These are phyloP conservation scores for Suhomyces bribrorum DNA, from an alignment of 1,139 yeast species.

Conservation along the genomic window DNA sequence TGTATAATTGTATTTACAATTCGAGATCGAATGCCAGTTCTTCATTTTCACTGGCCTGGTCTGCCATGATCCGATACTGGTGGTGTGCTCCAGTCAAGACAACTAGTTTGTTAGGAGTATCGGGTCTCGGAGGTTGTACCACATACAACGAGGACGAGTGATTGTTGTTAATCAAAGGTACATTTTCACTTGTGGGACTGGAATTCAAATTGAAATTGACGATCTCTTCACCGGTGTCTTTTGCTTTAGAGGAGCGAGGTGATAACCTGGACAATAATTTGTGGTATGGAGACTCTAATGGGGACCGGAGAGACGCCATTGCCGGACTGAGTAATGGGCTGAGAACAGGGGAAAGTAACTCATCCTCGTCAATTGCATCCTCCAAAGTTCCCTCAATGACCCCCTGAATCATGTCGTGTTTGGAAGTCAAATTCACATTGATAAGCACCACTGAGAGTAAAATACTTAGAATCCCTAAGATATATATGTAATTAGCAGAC, in stretches of 20 bases:
- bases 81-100: slow-evolving; percentile 48
- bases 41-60: no score
- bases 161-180: slow-evolving; percentile 22
- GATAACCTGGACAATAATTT: slow-evolving; percentile 12
- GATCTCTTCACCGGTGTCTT: slow-evolving; percentile 5
- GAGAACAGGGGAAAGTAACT: slow-evolving; percentile 46
- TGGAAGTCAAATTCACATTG: slow-evolving; percentile 44
- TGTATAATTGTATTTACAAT: no score
- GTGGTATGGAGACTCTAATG: neutral
- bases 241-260: slow-evolving; percentile 15
- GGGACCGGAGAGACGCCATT: slow-evolving; percentile 6
- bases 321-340: slow-evolving; percentile 36
- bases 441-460: slow-evolving; percentile 49
- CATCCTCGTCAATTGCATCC: slow-evolving; percentile 49
- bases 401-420: slow-evolving; percentile 47
- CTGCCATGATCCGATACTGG: slow-evolving; percentile 41
- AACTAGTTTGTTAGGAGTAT: slow-evolving; percentile 12
- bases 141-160: slow-evolving; percentile 26
- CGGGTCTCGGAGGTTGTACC: slow-evolving; percentile 9
- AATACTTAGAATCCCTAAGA: slow-evolving; percentile 49
- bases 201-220: slow-evolving; percentile 22
- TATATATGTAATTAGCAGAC: slow-evolving; percentile 36
- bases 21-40: no score
- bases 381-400: slow-evolving; percentile 52
- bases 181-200: slow-evolving; percentile 8